Percentiles rank a stretch among this genome's conserved stretches.
Conservation (phyloP, 2,329 filamentous ascomycete genomes). For the Torrubiellomyces zombiae region DNA sequence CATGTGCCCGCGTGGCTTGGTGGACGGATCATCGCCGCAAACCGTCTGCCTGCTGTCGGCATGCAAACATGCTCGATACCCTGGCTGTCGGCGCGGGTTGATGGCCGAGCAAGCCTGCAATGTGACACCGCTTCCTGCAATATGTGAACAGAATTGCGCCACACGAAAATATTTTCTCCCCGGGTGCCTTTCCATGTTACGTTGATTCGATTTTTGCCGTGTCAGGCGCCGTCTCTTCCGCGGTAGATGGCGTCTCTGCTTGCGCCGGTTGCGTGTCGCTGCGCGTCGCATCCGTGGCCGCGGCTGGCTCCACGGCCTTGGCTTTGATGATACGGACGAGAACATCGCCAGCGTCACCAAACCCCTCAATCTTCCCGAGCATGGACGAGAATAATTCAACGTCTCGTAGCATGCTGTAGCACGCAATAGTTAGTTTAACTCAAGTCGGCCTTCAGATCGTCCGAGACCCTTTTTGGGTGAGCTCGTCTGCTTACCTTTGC, state of each 20-base stretch:
- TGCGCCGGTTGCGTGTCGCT: constrained; percentile 6
- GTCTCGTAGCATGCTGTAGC: constrained; percentile 54
- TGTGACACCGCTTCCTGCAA: too few relatives aligned
- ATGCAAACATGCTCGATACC: too few relatives aligned
- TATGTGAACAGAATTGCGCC: too few relatives aligned
- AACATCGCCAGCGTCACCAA: constrained; percentile 54
- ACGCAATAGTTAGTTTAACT: neutral
- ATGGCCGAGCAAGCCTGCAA: too few relatives aligned
- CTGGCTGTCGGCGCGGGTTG: too few relatives aligned
- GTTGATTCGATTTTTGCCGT: neutral
- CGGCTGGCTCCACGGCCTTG: constrained; percentile 28
- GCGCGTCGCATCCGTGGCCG: constrained; percentile 5
- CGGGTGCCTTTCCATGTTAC: neutral
- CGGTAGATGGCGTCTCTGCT: constrained; percentile 6
- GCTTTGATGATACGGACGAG: constrained; percentile 47
- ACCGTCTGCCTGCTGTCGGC: too few relatives aligned
- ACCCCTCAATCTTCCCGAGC: constrained; percentile 64
- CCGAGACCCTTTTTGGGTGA: too few relatives aligned
- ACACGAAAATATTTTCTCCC: too few relatives aligned
- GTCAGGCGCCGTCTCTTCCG: constrained; percentile 5
- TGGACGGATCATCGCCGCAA: too few relatives aligned
- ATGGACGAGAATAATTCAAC: constrained; percentile 55
- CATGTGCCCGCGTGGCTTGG: too few relatives aligned
- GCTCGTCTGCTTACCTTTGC: constrained; percentile 46
- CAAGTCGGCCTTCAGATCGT: too few relatives aligned